Conservation (phyloP, 2,329 filamentous ascomycete genomes). For the Phialemonium atrogriseum region DNA sequence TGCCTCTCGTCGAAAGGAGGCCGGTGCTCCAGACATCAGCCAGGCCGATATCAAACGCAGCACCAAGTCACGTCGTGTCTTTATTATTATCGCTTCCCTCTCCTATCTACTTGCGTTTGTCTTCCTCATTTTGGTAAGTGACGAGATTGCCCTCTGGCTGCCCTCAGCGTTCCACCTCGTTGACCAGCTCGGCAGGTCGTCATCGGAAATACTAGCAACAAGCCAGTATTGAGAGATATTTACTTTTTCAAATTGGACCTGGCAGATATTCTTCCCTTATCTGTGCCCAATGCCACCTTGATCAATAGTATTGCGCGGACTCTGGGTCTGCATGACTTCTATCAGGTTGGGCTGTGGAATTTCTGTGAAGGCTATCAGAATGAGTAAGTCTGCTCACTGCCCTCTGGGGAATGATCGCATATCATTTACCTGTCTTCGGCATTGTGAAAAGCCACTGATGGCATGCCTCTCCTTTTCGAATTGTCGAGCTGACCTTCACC, state of each 20-base stretch:
- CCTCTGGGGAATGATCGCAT: too few relatives aligned
- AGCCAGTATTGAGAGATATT: constrained; percentile 54
- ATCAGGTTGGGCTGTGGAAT: constrained; percentile 85
- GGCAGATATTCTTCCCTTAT: constrained; percentile 68
- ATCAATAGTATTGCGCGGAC: constrained; percentile 84
- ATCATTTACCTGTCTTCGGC: too few relatives aligned
- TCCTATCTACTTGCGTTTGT: constrained; percentile 69
- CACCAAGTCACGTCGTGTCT: constrained; percentile 47
- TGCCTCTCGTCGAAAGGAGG: too few relatives aligned
- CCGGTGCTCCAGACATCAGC: background rate
- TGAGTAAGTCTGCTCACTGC: constrained; percentile 31
- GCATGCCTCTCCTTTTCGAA: too few relatives aligned
- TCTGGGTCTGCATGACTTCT: constrained; percentile 87
- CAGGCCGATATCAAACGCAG: constrained; percentile 21
- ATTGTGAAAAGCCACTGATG: too few relatives aligned
- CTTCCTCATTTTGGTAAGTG: constrained; percentile 66
- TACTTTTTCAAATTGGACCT: constrained; percentile 84
- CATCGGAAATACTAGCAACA: constrained; percentile 63
- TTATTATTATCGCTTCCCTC: constrained; percentile 56
- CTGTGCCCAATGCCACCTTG: constrained; percentile 61
- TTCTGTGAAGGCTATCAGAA: constrained; percentile 81
- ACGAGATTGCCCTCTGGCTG: too few relatives aligned
- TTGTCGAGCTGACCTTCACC: constrained; percentile 37
- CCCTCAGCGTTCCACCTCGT: background rate
- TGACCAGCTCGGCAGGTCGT: constrained; percentile 34